phyloP scores from a whole-genome alignment of 768 basidiomycete species.

The Boletus rubescentipes region DNA sequence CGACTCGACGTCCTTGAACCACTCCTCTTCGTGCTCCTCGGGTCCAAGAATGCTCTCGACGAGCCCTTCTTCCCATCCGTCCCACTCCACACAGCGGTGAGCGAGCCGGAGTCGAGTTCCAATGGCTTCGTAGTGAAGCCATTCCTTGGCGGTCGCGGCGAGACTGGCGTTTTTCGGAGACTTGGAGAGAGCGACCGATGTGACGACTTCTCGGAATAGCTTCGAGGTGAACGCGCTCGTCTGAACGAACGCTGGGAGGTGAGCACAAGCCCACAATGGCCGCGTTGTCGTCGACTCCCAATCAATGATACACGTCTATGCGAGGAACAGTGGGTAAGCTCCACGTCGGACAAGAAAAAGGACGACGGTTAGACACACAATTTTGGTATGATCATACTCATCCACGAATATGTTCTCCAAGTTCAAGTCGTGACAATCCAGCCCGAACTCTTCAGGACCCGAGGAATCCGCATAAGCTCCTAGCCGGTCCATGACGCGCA shows the following conservation, averaged over 20 bases:
- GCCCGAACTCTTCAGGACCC: conserved; percentile 60
- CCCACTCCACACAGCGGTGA: conserved; percentile 84
- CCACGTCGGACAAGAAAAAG: background rate
- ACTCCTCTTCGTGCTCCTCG: conserved; percentile 68
- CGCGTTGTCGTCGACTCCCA: conserved; percentile 91
- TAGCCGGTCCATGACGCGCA: conserved; percentile 63
- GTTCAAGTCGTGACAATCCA: conserved; percentile 86
- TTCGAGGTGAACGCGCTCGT: conserved; percentile 72
- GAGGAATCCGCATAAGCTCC: conserved; percentile 33
- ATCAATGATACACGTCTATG: conserved; percentile 82
- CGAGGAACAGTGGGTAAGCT: background rate
- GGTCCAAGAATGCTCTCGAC: conserved; percentile 73
- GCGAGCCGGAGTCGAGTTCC: conserved; percentile 70
- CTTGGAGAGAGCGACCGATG: conserved; percentile 40
- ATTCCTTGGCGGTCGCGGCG: conserved; percentile 57
- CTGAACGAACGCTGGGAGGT: conserved; percentile 77
- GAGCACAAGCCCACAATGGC: conserved; percentile 82
- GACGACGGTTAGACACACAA: conserved; percentile 48
- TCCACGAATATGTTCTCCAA: conserved; percentile 86
- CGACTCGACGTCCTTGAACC: conserved; percentile 50
- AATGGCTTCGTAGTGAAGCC: conserved; percentile 69
- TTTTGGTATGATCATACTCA: conserved; percentile 58
- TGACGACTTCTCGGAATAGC: conserved; percentile 66
- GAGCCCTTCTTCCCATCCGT: conserved; percentile 88
- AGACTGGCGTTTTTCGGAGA: conserved; percentile 31